A percentile compares a stretch with the other conserved stretches of the same genome.
phyloP scores from a whole-genome alignment of 805 yeast genomes.

The Yarrowia keelungensis region DNA sequence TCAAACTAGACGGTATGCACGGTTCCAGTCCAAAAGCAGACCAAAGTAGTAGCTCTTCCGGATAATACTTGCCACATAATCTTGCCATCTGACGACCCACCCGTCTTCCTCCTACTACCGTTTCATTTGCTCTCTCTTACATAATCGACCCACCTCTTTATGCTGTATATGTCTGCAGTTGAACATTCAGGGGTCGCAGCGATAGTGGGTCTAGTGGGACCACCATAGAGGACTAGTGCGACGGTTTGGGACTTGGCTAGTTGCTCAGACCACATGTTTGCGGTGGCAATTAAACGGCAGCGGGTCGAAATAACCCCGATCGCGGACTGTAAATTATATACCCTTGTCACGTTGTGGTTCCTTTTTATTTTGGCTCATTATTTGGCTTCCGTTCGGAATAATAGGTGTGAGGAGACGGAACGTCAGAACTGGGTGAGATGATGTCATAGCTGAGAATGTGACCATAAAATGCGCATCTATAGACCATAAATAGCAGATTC shows the following conservation, averaged over 20 bases:
- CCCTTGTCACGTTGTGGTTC: not conserved
- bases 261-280: not conserved
- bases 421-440: not conserved
- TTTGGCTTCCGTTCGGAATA: conserved; percentile 1
- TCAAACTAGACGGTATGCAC: too few relatives aligned
- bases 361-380: not conserved
- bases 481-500: not conserved
- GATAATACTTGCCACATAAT: too few relatives aligned
- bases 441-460: too few relatives aligned
- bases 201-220: too few relatives aligned
- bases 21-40: too few relatives aligned
- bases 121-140: too few relatives aligned
- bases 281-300: not conserved
- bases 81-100: too few relatives aligned
- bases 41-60: too few relatives aligned
- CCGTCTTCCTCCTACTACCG: too few relatives aligned
- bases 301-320: not conserved
- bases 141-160: not conserved
- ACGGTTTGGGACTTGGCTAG: too few relatives aligned
- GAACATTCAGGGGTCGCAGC: not conserved
- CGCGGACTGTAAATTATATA: not conserved
- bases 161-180: not conserved
- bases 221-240: too few relatives aligned
- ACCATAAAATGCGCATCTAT: too few relatives aligned
- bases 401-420: not conserved